Conservation (phyloP, 495 filamentous ascomycete genomes). For the Hapsidospora chrysogenum region DNA sequence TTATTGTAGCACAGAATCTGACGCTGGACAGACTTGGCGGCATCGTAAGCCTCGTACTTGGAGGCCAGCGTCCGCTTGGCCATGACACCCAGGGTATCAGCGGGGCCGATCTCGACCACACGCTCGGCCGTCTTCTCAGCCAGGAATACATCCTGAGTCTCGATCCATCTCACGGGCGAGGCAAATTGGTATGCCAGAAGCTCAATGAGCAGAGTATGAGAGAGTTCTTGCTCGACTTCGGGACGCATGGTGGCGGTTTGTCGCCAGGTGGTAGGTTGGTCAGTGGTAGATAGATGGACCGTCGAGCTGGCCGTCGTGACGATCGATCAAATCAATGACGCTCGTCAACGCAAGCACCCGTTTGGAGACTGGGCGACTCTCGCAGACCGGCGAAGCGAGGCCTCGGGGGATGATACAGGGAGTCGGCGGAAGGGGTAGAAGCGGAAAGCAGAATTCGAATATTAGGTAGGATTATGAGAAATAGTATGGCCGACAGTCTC, state of each 20-base stretch:
- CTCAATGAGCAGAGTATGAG: constrained; percentile 94
- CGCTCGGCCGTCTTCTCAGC: constrained; percentile 89
- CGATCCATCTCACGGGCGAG: constrained; percentile 97
- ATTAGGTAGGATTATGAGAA: too few relatives aligned
- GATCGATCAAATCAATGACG: background rate
- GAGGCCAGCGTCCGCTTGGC: constrained; percentile 87
- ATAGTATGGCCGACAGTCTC: too few relatives aligned
- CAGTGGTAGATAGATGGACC: background rate
- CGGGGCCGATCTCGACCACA: constrained; percentile 93
- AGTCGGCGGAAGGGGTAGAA: too few relatives aligned
- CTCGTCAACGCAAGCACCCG: too few relatives aligned
- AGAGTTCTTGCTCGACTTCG: constrained; percentile 95
- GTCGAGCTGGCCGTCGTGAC: background rate
- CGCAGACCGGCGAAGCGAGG: too few relatives aligned
- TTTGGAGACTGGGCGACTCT: too few relatives aligned
- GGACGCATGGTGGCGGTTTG: constrained; percentile 65
- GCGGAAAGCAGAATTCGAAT: too few relatives aligned
- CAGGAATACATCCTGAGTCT: constrained; percentile 98
- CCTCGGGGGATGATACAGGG: too few relatives aligned
- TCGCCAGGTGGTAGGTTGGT: background rate
- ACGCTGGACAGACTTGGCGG: constrained; percentile 83
- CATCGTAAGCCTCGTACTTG: constrained; percentile 98
- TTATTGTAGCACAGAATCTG: constrained; percentile 99
- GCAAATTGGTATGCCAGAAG: constrained; percentile 98
- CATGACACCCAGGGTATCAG: constrained; percentile 97